Conservation (phyloP, 2,329 filamentous ascomycete genomes). For the Paraphoma sp. region DNA sequence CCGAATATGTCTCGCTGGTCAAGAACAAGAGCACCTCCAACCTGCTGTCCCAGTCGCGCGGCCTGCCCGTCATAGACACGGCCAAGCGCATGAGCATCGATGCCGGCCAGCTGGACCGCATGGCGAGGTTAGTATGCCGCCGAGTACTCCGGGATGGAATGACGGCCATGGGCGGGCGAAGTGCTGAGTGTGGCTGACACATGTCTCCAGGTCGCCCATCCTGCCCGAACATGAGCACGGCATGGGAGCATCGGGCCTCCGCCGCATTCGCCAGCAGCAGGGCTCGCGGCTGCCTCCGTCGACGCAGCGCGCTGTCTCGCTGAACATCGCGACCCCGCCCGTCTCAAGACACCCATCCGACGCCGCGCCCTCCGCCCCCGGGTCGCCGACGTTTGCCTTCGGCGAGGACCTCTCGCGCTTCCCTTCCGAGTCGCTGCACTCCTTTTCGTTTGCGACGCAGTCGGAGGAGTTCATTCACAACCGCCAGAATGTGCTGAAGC, state of each 20-base stretch:
- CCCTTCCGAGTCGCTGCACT: constrained; percentile 94
- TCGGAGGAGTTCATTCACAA: constrained; percentile 91
- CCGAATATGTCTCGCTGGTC: constrained; percentile 47
- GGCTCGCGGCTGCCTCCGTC: constrained; percentile 61
- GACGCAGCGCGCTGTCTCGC: constrained; percentile 71
- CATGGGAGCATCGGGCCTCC: constrained; percentile 82
- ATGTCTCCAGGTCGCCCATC: constrained; percentile 65
- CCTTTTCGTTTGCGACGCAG: constrained; percentile 96
- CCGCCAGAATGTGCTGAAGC: constrained; percentile 89
- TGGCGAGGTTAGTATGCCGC: constrained; percentile 70
- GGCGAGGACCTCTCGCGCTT: constrained; percentile 91
- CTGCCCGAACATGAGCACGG: constrained; percentile 88
- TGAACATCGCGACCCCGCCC: constrained; percentile 68
- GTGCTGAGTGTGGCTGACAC: constrained; percentile 16
- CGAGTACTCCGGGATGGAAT: not conserved
- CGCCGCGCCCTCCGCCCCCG: constrained; percentile 66
- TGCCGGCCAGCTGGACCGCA: constrained; percentile 69
- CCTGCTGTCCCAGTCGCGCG: constrained; percentile 47
- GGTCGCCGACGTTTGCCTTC: constrained; percentile 72
- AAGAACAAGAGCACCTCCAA: constrained; percentile 60
- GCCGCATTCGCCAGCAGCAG: constrained; percentile 90
- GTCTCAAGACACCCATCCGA: constrained; percentile 56
- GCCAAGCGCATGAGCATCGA: constrained; percentile 78
- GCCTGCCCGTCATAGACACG: constrained; percentile 59
- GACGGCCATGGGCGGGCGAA: constrained; percentile 3